A percentile compares a stretch with the other conserved stretches of the same genome.
Evolutionary conservation across 306 rosid genomes (phyloP).

Genomic region (Clitoria ternatea): DNA sequence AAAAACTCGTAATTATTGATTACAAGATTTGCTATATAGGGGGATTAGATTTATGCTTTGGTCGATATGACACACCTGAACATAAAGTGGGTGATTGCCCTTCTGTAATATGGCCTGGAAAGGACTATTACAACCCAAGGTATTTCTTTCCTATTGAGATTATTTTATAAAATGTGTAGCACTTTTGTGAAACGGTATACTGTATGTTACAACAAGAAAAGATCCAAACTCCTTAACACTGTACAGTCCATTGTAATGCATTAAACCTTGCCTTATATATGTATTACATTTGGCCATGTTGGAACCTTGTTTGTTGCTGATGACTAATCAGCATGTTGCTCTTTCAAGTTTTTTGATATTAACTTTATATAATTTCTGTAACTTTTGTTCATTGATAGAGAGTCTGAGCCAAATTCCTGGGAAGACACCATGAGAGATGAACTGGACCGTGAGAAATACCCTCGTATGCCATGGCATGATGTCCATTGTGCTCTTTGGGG

Average conservation of each 20-base stretch:
- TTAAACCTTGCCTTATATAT: not conserved
- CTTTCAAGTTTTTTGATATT: not conserved
- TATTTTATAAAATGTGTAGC: not conserved
- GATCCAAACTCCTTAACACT: not conserved
- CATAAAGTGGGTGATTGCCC: constrained; percentile 91
- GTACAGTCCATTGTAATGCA: not conserved
- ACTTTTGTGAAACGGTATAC: constrained; percentile 12
- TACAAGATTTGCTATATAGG: constrained; percentile 90
- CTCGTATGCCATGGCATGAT: constrained; percentile 99
- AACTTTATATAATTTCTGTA: not conserved
- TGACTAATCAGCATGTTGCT: not conserved
- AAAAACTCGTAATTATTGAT: constrained; percentile 95
- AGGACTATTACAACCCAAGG: constrained; percentile 99
- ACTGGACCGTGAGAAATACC: constrained; percentile 80
- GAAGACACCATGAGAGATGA: constrained; percentile 98
- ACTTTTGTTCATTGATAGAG: constrained; percentile 42
- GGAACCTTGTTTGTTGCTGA: not conserved
- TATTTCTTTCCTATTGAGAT: constrained; percentile 20
- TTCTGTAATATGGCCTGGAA: constrained; percentile 90
- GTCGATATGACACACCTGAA: constrained; percentile 91
- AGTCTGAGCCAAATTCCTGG: constrained; percentile 99
- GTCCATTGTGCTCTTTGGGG: constrained; percentile 99
- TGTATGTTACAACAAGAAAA: not conserved
- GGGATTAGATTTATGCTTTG: constrained; percentile 98
- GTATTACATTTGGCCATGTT: not conserved